Base-by-base conservation (phyloP, 345 rosid genomes). In the Citrus hindsii region DNA sequence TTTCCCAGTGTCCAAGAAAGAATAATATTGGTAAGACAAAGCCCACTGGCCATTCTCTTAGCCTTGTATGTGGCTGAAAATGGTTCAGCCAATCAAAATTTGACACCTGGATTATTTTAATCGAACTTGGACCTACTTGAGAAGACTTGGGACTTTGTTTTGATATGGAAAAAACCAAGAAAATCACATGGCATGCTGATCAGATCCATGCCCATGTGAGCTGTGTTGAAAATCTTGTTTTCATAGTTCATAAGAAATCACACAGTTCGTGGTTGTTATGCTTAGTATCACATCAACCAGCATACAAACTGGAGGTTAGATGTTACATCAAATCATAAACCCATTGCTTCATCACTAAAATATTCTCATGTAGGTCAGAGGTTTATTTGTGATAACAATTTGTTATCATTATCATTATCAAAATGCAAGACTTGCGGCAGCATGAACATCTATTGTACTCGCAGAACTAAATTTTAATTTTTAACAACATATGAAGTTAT, bases 1-100 rank as follows among this genome's bases (percentile, higher is more conserved):
- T 77, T 74, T 74, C 69, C 46, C 85, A 56, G 67, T 10, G 14
- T 65, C 89, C 86, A 77, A 83, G 77, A 75, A 79, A 78, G 84
- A 81, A 77, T 83, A 83, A 80, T 83, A 79, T 77, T 51, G 86
- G 82, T 53, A 56, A 25, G 51, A 38, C 25, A 70, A n/a, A 16
- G 65, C 33, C 65, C 66, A 27, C 0, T 0, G 60, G 38, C 60
- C 3, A 32, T 46, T 46, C 51, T 12, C 14, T 46, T 46, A 46
- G 51, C 18, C 18, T 46, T 46, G 51, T 3, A 46, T 1, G 51
- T 46, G 51, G 51, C 51, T 3, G 21, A 14, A 9, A 53, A 48
- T 19, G 63, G 1, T 4, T 6, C 42, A 30, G 2, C 62, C 62
- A 27, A 30, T 53, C 27, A 51, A 3, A 53, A 53, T n/a, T 58